Evolutionary conservation across 2,329 filamentous ascomycete genomes (phyloP).

Genomic region (Fusarium papillatum): DNA sequence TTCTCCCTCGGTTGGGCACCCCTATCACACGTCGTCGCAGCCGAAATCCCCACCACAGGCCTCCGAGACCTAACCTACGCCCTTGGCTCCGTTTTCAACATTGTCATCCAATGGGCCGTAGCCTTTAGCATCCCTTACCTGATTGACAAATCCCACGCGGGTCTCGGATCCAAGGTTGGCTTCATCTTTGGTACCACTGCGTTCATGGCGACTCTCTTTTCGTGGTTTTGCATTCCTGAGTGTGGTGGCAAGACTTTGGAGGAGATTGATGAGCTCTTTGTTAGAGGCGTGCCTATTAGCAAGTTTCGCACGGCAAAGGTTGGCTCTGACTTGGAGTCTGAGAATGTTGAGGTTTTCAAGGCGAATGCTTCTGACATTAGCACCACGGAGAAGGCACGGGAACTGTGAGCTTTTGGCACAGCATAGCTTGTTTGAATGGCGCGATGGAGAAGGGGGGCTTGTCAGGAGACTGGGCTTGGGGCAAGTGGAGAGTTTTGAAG

Average conservation of each 20-base stretch:
- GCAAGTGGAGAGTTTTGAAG: not conserved
- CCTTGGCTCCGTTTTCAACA: slow-evolving; percentile 45
- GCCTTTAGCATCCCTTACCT: slow-evolving; percentile 54
- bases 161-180: slow-evolving; percentile 46
- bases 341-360: not conserved
- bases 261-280: slow-evolving; percentile 23
- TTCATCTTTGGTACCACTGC: not conserved
- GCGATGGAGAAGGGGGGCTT: not conserved
- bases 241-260: slow-evolving; percentile 18
- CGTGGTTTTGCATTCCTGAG: slow-evolving; percentile 29
- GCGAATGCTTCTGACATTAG: not conserved
- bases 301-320: not conserved
- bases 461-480: not conserved
- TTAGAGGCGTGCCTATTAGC: slow-evolving; percentile 3
- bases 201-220: slow-evolving; percentile 15
- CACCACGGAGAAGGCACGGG: not conserved
- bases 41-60: slow-evolving; percentile 48
- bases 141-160: slow-evolving; percentile 49
- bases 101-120: slow-evolving; percentile 48
- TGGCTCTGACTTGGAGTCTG: not conserved
- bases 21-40: slow-evolving; percentile 49
- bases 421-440: not conserved
- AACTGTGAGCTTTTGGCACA: not conserved
- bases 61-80: slow-evolving; percentile 48
- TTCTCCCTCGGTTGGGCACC: slow-evolving; percentile 50